These are phyloP conservation scores for Diaporthe sp. DNA, from an alignment of 2,329 filamentous ascomycete species.

Conservation along the genomic window DNA sequence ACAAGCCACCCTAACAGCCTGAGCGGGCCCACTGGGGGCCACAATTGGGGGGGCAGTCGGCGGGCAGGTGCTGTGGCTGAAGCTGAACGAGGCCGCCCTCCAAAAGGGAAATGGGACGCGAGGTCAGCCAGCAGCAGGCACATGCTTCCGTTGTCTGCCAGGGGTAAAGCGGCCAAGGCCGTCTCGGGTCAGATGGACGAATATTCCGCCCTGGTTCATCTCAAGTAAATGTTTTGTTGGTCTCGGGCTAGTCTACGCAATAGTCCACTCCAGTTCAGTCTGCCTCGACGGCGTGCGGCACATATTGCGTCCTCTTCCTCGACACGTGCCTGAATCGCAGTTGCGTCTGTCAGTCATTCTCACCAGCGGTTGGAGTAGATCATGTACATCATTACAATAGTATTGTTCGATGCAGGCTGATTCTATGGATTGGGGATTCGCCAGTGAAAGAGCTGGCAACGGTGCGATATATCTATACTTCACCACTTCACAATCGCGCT, in stretches of 20 bases:
- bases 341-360: background rate
- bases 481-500: background rate
- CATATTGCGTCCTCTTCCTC: background rate
- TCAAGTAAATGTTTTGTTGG: background rate
- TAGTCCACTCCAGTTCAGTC: background rate
- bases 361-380: background rate
- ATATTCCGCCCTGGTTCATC: constrained; percentile 4
- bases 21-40: background rate
- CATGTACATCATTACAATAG: background rate
- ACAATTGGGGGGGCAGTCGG: background rate
- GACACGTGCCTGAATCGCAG: background rate
- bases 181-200: constrained; percentile 11
- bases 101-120: background rate
- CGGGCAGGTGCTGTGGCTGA: constrained; percentile 11
- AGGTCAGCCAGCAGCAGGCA: constrained; percentile 1
- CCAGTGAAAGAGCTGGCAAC: background rate
- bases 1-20: constrained; percentile 8
- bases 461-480: background rate
- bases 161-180: constrained; percentile 5
- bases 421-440: constrained; percentile 12
- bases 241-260: background rate
- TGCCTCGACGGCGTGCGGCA: background rate
- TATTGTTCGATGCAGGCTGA: background rate
- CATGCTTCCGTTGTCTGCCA: background rate
- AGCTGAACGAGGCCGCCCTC: background rate